Base-by-base conservation (phyloP, 228 moss, liverwort and hornwort genomes). In the Sphagnum fallax region DNA sequence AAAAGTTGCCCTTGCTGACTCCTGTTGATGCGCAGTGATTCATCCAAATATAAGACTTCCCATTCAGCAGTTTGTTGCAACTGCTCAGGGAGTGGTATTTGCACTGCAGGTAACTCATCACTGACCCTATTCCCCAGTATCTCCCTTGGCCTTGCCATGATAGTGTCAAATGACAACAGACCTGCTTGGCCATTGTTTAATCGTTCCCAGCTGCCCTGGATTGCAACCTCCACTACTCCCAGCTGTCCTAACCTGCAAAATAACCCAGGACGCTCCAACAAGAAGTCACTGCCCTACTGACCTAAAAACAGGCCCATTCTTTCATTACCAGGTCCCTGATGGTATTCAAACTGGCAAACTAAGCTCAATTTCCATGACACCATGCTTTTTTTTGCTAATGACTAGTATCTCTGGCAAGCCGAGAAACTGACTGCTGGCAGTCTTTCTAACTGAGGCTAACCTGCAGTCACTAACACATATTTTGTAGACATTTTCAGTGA, bases 201-300 rank as follows among this genome's bases (percentile, higher is more conserved):
- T 52, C 14, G 87, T 65, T 98, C 92, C 98, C 93, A 98, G 60
- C 86, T 90, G 49, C 98, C 98, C 79, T 92, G 90, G 59, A 94
- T 73, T 14, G 81, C 92, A 18, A 98, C 76, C 66, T 90, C 87
- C 63, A 98, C 65, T 6, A 92, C 84, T 51, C 93, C 97, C 64
- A 98, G 70, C 5, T 90, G 92, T 13, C 98, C 98, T 74, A 98
- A 79, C 70, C 95, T 95, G 80, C 55, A 76, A 18, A 49, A 62
- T 10, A 12, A 16, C 47, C 16, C 4, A 8, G 6, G 32, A 53
- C 16, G 32, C 16, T 66, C 53, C 53, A 53, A 70, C 13, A 61
- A 64, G 9, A 18, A 51, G 18, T 55, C 10, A 66, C 11, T 14
- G 7, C 52, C 13, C 5, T 51, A 15, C 6, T 13, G 6, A n/a